Evolutionary conservation across 306 rosid genomes (phyloP).

Genomic region (Cercis canadensis): DNA sequence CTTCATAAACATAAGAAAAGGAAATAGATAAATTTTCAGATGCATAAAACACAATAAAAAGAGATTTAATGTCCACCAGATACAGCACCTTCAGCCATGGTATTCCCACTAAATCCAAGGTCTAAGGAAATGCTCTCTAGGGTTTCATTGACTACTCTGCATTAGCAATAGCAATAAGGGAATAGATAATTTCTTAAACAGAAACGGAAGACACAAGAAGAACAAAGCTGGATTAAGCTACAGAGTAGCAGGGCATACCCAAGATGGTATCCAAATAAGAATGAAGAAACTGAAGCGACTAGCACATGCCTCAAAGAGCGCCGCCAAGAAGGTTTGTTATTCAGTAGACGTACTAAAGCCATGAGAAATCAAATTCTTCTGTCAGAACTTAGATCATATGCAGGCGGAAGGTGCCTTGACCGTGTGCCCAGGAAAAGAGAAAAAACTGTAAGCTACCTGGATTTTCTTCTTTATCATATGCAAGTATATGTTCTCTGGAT

Average conservation of each 20-base stretch:
- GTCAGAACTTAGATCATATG: slow-evolving; percentile 21
- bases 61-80: slow-evolving; percentile 12
- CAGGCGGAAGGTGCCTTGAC: too few relatives aligned
- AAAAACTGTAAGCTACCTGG: slow-evolving; percentile 48
- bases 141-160: slow-evolving; percentile 89
- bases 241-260: slow-evolving; percentile 55
- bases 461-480: slow-evolving; percentile 56
- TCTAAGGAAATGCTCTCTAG: slow-evolving; percentile 81
- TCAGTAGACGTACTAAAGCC: slow-evolving; percentile 47
- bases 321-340: slow-evolving; percentile 68
- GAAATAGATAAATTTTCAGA: slow-evolving; percentile 24
- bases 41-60: slow-evolving; percentile 25
- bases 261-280: slow-evolving; percentile 85
- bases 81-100: slow-evolving; percentile 76
- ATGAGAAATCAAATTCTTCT: slow-evolving; percentile 33
- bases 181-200: slow-evolving; percentile 23
- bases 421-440: not conserved
- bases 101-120: slow-evolving; percentile 77
- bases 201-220: slow-evolving; percentile 2
- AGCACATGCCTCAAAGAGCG: slow-evolving; percentile 68
- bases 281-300: slow-evolving; percentile 74
- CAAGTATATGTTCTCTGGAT: slow-evolving; percentile 51
- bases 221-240: slow-evolving; percentile 36
- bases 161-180: slow-evolving; percentile 41
- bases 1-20: slow-evolving; percentile 52